These are phyloP conservation scores for Endocalyx cinctus DNA, from an alignment of 2,329 filamentous ascomycete genomes.

Conservation along the genomic window DNA sequence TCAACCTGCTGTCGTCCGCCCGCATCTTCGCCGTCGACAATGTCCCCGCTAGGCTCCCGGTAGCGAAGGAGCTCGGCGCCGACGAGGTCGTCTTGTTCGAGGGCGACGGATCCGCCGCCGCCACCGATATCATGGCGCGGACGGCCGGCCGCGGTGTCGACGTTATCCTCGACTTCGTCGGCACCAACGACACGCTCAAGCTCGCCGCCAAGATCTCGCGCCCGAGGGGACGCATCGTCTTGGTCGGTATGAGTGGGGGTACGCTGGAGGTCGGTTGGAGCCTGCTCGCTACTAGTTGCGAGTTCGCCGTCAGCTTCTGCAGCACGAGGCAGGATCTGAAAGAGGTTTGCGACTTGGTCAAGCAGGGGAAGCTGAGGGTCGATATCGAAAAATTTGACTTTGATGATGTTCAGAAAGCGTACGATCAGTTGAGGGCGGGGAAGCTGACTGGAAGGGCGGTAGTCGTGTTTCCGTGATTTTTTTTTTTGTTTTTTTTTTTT, in stretches of 20 bases:
- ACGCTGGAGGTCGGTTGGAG: slow-evolving; percentile 15
- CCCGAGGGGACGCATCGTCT: slow-evolving; percentile 11
- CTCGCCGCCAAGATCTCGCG: slow-evolving; percentile 13
- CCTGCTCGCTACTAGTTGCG: slow-evolving; percentile 12
- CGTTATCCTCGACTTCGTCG: slow-evolving; percentile 24
- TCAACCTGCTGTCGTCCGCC: slow-evolving; percentile 12
- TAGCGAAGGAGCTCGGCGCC: slow-evolving; percentile 10
- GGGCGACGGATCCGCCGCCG: slow-evolving; percentile 4
- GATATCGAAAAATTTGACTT: slow-evolving; percentile 12
- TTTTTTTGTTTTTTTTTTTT: too few relatives aligned
- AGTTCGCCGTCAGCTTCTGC: slow-evolving; percentile 14
- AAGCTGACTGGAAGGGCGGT: slow-evolving; percentile 10
- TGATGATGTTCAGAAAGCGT: slow-evolving; percentile 11
- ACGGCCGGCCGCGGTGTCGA: slow-evolving; percentile 25
- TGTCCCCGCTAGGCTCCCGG: slow-evolving; percentile 4
- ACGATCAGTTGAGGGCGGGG: slow-evolving; percentile 9
- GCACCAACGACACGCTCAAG: slow-evolving; percentile 8
- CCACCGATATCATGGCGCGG: slow-evolving; percentile 14
- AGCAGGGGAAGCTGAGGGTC: slow-evolving; percentile 10
- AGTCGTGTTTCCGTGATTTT: slow-evolving; percentile 11
- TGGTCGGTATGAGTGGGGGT: slow-evolving; percentile 14
- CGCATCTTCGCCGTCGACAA: slow-evolving; percentile 12
- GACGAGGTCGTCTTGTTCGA: slow-evolving; percentile 8
- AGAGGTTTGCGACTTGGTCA: slow-evolving; percentile 14
- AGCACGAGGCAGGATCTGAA: slow-evolving; percentile 14